Conservation (phyloP, 306 rosid genomes). For the Gynostemma pentaphyllum region DNA sequence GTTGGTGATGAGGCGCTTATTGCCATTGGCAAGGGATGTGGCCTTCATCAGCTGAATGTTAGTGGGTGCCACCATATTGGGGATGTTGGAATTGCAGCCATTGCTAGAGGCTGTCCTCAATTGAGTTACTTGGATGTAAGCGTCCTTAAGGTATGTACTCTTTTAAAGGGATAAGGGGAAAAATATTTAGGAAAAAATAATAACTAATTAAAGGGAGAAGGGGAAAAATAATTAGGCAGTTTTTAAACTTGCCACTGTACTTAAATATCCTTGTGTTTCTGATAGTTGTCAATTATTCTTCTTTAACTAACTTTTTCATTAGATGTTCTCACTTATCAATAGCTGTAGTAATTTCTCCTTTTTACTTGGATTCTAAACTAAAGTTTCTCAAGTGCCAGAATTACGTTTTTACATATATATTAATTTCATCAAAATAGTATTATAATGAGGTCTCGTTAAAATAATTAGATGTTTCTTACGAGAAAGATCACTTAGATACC, state of each 20-base stretch:
- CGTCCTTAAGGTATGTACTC: conserved; percentile 64
- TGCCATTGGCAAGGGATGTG: conserved; percentile 65
- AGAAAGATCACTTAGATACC: neutral
- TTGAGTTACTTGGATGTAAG: conserved; percentile 66
- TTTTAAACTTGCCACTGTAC: no score
- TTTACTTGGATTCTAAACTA: neutral
- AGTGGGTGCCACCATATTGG: conserved; percentile 95
- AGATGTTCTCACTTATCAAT: no score
- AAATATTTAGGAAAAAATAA: no score
- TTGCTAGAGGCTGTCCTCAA: conserved; percentile 84
- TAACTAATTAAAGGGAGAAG: no score
- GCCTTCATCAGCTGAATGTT: conserved; percentile 68
- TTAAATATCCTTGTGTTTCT: no score
- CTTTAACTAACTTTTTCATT: neutral
- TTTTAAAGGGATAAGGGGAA: no score
- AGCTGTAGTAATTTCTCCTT: neutral
- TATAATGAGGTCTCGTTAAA: neutral
- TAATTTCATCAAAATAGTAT: neutral
- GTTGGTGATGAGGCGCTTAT: conserved; percentile 87
- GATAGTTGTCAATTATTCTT: no score
- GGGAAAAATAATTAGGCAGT: no score
- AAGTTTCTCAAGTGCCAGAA: neutral
- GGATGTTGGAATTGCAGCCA: conserved; percentile 77
- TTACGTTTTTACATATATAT: neutral
- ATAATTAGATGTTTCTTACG: neutral